Conservation (phyloP, 306 rosid genomes). For the Dicorynia guianensis region DNA sequence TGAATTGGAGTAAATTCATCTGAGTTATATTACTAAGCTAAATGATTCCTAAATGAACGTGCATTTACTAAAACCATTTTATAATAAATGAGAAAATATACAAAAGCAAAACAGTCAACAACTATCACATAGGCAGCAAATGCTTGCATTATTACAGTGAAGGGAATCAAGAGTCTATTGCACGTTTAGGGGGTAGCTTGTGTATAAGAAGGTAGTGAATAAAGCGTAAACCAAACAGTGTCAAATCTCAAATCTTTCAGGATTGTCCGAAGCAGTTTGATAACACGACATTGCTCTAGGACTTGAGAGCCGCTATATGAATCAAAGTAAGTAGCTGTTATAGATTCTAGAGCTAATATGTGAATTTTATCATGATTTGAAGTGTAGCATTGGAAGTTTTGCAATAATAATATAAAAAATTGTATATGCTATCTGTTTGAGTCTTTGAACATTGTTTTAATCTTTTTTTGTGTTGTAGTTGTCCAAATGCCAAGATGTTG, state of each 20-base stretch:
- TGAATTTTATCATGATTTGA: too few relatives aligned
- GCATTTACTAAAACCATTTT: constrained; percentile 6
- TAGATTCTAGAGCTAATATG: too few relatives aligned
- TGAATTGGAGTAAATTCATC: constrained; percentile 32
- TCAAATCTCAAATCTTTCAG: constrained; percentile 31
- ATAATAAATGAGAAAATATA: constrained; percentile 20
- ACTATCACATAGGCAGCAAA: constrained; percentile 10
- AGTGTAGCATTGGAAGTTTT: too few relatives aligned
- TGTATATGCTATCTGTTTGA: too few relatives aligned
- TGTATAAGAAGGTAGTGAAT: constrained; percentile 16
- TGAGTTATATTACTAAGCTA: constrained; percentile 2
- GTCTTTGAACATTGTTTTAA: too few relatives aligned
- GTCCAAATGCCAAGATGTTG: too few relatives aligned
- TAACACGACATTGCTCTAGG: constrained; percentile 7
- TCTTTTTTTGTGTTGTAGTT: too few relatives aligned
- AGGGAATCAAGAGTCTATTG: constrained; percentile 17
- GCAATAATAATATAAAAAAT: too few relatives aligned
- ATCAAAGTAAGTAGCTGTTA: too few relatives aligned
- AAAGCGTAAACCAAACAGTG: constrained; percentile 25
- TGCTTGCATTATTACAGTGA: constrained; percentile 3
- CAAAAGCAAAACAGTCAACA: constrained; percentile 18
- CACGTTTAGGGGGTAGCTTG: constrained; percentile 21
- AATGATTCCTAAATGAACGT: constrained; percentile 12
- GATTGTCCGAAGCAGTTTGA: constrained; percentile 22
- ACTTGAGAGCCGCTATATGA: constrained; percentile 24